These are phyloP conservation scores for Heliosperma pusillum DNA, from an alignment of 148 eudicot species.

Conservation along the genomic window DNA sequence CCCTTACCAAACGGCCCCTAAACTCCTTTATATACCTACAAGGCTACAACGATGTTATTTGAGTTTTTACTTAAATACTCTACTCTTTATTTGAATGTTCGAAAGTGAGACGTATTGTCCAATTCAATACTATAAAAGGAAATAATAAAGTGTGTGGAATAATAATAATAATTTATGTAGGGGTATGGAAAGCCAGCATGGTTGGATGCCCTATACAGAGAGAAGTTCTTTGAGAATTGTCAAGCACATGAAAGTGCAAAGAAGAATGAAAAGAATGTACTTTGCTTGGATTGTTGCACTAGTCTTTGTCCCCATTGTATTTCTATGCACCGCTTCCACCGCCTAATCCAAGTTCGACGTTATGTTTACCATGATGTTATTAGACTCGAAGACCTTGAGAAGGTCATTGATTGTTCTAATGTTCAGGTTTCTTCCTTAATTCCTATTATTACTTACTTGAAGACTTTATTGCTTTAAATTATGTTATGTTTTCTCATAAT, in stretches of 20 bases:
- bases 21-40: background rate
- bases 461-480: background rate
- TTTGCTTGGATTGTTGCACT: constrained; percentile 84
- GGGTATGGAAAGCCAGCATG: constrained; percentile 85
- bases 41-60: background rate
- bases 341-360: constrained; percentile 87
- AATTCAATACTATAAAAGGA: no score
- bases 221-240: constrained; percentile 77
- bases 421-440: constrained; percentile 65
- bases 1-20: no score
- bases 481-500: constrained; percentile 9
- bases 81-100: no score
- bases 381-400: constrained; percentile 86
- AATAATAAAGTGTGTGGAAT: background rate
- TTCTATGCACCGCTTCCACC: constrained; percentile 68
- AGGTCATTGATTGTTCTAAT: constrained; percentile 81
- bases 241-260: constrained; percentile 66
- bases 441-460: no score
- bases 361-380: constrained; percentile 94
- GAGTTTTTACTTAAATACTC: no score
- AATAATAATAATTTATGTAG: constrained; percentile 23
- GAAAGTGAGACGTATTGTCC: no score
- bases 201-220: constrained; percentile 78
- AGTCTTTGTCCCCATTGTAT: constrained; percentile 95
- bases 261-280: constrained; percentile 92